phyloP scores from a whole-genome alignment of 345 rosid genomes.

The Viola odorata region DNA sequence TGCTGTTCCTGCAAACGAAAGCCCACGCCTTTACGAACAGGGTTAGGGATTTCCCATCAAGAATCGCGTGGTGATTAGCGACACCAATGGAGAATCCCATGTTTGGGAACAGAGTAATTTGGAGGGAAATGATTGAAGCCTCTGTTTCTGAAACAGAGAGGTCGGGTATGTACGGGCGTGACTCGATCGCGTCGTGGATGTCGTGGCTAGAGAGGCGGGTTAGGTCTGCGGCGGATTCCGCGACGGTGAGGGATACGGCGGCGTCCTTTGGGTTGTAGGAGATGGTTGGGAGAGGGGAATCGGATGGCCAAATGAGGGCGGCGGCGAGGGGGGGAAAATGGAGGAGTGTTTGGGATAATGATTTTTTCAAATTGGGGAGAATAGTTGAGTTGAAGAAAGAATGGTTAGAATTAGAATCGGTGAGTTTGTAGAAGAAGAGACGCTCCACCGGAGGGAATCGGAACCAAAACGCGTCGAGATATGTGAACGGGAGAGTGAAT shows the following conservation, averaged over 20 bases:
- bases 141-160: background rate
- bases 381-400: background rate
- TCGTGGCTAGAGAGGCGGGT: background rate
- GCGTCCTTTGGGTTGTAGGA: background rate
- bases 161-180: background rate
- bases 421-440: conserved; percentile 12
- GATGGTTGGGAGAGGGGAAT: background rate
- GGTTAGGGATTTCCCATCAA: conserved; percentile 3
- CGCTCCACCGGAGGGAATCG: conserved; percentile 26
- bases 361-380: conserved; percentile 14
- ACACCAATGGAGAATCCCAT: conserved; percentile 4
- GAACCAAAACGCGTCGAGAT: conserved; percentile 26
- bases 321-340: conserved; percentile 15
- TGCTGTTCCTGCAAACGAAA: background rate
- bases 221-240: conserved; percentile 10
- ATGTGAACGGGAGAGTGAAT: conserved; percentile 28
- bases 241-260: conserved; percentile 4
- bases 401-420: background rate
- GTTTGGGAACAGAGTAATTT: background rate
- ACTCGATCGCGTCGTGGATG: background rate
- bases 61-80: conserved; percentile 1
- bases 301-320: conserved; percentile 7
- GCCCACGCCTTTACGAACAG: conserved; percentile 9
- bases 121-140: conserved; percentile 1
- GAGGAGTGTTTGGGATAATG: conserved; percentile 6